Conservation (phyloP, 768 basidiomycete species). For the Zangia roseola region DNA sequence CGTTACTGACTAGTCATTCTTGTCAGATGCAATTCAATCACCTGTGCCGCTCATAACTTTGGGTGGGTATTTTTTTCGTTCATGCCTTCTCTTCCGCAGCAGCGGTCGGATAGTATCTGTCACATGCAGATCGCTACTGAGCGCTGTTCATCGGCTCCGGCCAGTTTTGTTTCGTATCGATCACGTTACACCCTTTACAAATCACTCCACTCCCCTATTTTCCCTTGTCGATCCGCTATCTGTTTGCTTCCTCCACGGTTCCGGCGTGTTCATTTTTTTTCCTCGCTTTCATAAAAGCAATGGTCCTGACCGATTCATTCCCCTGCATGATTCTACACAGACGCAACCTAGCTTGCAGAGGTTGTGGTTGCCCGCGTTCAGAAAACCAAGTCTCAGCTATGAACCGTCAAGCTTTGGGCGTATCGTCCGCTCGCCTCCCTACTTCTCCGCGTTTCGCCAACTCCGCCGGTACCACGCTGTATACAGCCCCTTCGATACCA, state of each 20-base stretch:
- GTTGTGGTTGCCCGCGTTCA: constrained; percentile 65
- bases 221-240: constrained; percentile 2
- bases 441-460: constrained; percentile 27
- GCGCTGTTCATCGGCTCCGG: not conserved
- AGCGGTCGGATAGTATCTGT: constrained; percentile 1
- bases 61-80: constrained; percentile 51
- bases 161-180: constrained; percentile 13
- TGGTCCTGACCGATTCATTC: constrained; percentile 48
- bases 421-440: constrained; percentile 22
- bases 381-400: constrained; percentile 31
- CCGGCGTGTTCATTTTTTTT: not conserved
- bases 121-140: not conserved
- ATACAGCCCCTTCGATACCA: constrained; percentile 24
- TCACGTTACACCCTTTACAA: constrained; percentile 26
- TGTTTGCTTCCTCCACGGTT: constrained; percentile 5
- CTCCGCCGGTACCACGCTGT: constrained; percentile 16
- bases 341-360: constrained; percentile 75
- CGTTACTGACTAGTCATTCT: constrained; percentile 6
- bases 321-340: constrained; percentile 55
- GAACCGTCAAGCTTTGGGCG: constrained; percentile 29
- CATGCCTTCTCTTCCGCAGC: constrained; percentile 6
- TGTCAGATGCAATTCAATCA: constrained; percentile 61
- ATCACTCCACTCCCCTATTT: constrained; percentile 30
- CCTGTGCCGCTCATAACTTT: constrained; percentile 83
- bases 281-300: constrained; percentile 17